phyloP scores from a whole-genome alignment of 768 basidiomycete species.

The Rhizopogon salebrosus region DNA sequence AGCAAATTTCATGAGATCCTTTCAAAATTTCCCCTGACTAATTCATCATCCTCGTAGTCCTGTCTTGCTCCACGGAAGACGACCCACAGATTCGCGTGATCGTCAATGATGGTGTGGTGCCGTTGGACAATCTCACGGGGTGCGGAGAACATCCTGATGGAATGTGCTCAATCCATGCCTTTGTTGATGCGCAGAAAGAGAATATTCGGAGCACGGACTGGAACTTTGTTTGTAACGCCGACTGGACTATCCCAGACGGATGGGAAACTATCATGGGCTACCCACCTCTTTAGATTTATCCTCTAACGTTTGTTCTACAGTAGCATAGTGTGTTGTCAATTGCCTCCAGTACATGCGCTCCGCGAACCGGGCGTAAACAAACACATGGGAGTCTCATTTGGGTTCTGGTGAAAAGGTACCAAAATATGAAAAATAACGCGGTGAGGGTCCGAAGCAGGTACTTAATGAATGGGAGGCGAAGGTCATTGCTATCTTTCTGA shows the following conservation, averaged over 20 bases:
- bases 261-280: constrained; percentile 76
- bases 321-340: not conserved
- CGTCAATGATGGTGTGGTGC: constrained; percentile 79
- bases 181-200: constrained; percentile 63
- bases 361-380: no score
- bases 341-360: no score
- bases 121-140: constrained; percentile 66
- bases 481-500: no score
- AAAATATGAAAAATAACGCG: no score
- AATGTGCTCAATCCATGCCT: constrained; percentile 67
- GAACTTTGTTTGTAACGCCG: constrained; percentile 62
- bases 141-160: constrained; percentile 71
- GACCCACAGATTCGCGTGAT: constrained; percentile 69
- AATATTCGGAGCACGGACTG: constrained; percentile 62
- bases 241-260: constrained; percentile 66
- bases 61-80: constrained; percentile 46
- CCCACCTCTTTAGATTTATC: constrained; percentile 31
- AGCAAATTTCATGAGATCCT: constrained; percentile 21
- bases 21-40: constrained; percentile 3
- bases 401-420: no score
- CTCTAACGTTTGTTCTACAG: no score
- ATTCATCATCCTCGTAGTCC: constrained; percentile 37
- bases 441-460: no score
- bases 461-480: no score
- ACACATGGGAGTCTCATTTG: no score